Percentiles rank a stretch among this genome's conserved stretches.
Conservation (phyloP, 2,329 filamentous ascomycete genomes). For the Aureobasidium melanogenum region DNA sequence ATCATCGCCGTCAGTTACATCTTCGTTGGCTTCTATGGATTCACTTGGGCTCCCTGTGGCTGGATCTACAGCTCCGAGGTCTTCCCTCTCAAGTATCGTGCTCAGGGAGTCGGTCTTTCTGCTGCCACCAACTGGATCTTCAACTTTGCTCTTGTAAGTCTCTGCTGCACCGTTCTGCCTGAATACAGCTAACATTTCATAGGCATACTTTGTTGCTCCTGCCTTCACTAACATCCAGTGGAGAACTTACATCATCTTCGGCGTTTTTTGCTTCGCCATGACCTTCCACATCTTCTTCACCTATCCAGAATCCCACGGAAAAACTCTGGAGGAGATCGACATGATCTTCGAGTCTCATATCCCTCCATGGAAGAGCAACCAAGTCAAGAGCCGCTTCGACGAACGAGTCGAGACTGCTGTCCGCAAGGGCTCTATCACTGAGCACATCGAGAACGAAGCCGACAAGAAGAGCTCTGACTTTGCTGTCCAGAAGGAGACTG, state of each 20-base stretch:
- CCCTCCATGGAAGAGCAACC: slow-evolving; percentile 21
- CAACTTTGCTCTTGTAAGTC: slow-evolving; percentile 35
- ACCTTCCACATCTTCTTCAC: slow-evolving; percentile 37
- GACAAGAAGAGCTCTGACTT: background rate
- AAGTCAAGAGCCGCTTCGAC: slow-evolving; percentile 16
- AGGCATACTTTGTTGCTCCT: slow-evolving; percentile 51
- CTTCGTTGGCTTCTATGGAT: slow-evolving; percentile 52
- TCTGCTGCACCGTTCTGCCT: background rate
- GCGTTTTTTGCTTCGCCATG: slow-evolving; percentile 35
- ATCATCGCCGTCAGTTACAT: slow-evolving; percentile 58
- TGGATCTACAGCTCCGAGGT: slow-evolving; percentile 57
- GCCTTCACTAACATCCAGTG: slow-evolving; percentile 51
- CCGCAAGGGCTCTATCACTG: background rate
- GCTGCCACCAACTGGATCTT: slow-evolving; percentile 43
- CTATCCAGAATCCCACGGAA: slow-evolving; percentile 25
- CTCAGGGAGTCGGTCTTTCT: slow-evolving; percentile 50
- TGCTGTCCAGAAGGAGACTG: background rate
- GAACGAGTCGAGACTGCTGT: slow-evolving; percentile 3
- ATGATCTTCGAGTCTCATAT: slow-evolving; percentile 25
- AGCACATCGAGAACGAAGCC: slow-evolving; percentile 7
- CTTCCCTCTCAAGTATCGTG: slow-evolving; percentile 53
- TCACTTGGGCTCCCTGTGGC: slow-evolving; percentile 53
- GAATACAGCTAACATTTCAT: slow-evolving; percentile 39
- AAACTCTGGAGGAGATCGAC: slow-evolving; percentile 31
- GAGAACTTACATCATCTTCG: slow-evolving; percentile 44